phyloP scores from a whole-genome alignment of 1,284 basidiomycete genomes.

The Sphagnurus paluster region DNA sequence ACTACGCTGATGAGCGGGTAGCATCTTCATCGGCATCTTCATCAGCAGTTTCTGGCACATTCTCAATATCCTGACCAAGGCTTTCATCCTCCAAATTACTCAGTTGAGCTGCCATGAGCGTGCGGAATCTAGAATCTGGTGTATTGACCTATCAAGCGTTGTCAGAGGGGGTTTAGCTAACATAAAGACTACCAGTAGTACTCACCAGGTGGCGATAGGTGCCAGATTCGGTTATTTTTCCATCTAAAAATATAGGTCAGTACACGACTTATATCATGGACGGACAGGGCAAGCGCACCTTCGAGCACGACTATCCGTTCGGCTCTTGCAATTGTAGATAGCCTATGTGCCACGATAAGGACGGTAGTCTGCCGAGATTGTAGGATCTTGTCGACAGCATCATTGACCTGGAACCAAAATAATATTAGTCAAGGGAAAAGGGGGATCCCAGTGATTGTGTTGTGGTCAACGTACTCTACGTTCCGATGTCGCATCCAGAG shows the following conservation, averaged over 20 bases:
- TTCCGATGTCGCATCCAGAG: conserved; percentile 90
- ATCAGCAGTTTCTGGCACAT: background rate
- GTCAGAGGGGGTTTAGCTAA: background rate
- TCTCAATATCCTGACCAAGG: background rate
- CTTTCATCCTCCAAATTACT: conserved; percentile 46
- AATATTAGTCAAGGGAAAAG: conserved; percentile 11
- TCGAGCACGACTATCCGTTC: conserved; percentile 88
- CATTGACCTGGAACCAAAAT: conserved; percentile 85
- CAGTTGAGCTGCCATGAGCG: conserved; percentile 86
- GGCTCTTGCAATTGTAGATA: conserved; percentile 83
- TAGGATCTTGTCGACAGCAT: conserved; percentile 89
- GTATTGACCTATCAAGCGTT: conserved; percentile 49
- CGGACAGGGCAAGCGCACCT: conserved; percentile 45
- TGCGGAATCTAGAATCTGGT: conserved; percentile 74
- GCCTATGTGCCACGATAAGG: conserved; percentile 85
- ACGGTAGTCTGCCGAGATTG: conserved; percentile 79
- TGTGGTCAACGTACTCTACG: conserved; percentile 48
- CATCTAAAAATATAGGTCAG: conserved; percentile 45
- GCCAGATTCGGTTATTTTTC: conserved; percentile 82
- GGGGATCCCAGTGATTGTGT: background rate
- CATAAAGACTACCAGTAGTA: conserved; percentile 1
- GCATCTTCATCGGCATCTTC: background rate
- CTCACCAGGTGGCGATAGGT: conserved; percentile 78
- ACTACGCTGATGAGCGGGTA: background rate
- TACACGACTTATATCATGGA: background rate